A percentile compares a stretch with the other conserved stretches of the same genome.
Conservation (phyloP, 768 basidiomycete genomes). For the Paxillus involutus region DNA sequence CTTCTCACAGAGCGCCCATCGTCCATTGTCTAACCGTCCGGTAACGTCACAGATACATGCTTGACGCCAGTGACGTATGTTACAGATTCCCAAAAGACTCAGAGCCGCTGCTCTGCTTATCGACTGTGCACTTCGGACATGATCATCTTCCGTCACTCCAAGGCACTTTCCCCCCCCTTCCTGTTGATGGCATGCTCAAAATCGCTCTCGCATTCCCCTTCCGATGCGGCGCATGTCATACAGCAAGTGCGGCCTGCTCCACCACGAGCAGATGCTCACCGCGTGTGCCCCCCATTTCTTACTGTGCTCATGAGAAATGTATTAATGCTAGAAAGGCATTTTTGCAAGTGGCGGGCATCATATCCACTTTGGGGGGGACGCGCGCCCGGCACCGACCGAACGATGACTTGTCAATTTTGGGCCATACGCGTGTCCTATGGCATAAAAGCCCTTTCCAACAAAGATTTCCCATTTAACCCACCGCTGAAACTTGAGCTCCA, state of each 20-base stretch:
- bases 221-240: constrained; percentile 1
- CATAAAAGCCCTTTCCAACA: constrained; percentile 8
- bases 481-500: background rate
- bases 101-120: too few relatives aligned
- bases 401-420: background rate
- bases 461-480: background rate
- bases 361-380: constrained; percentile 1
- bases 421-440: constrained; percentile 5
- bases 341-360: constrained; percentile 6
- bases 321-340: background rate
- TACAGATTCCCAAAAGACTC: too few relatives aligned
- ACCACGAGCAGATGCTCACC: background rate
- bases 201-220: background rate
- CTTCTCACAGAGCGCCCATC: too few relatives aligned
- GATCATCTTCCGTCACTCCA: too few relatives aligned
- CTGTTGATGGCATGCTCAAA: background rate
- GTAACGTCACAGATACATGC: too few relatives aligned
- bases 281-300: background rate
- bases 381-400: background rate
- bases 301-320: constrained; percentile 5
- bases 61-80: too few relatives aligned
- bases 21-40: too few relatives aligned
- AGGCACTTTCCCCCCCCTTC: background rate
- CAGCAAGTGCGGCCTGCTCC: constrained; percentile 20
- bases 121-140: too few relatives aligned